Conservation (phyloP, 371 early-diverging fungal species). For the Apophysomyces variabilis region DNA sequence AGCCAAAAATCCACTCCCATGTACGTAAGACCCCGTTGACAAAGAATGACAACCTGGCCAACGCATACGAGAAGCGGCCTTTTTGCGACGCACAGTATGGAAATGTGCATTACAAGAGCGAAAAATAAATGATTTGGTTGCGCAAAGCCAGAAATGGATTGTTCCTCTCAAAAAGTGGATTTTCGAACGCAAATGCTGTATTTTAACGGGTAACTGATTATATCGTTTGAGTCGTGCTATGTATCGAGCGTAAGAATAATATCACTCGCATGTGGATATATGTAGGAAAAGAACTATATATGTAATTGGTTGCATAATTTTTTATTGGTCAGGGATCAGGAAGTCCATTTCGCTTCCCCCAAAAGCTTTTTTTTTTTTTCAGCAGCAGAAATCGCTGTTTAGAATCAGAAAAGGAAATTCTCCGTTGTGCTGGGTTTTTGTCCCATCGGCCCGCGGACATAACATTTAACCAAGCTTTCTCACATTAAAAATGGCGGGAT, state of each 20-base stretch:
- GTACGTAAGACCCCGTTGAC: slow-evolving; percentile 9
- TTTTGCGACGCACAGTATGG: not conserved
- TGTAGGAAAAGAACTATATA: no score
- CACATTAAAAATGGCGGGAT: not conserved
- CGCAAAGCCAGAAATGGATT: not conserved
- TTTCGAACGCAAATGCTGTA: not conserved
- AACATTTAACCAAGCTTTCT: not conserved
- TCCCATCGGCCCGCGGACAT: not conserved
- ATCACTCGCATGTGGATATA: no score
- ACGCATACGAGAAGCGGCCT: not conserved
- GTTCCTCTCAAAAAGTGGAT: not conserved
- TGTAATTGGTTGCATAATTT: no score
- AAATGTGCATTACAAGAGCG: not conserved
- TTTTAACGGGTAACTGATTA: no score
- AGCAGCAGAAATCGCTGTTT: no score
- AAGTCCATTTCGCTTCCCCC: no score
- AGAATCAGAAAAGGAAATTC: no score
- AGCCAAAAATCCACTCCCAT: not conserved
- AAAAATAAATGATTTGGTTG: not conserved
- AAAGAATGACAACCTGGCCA: slow-evolving; percentile 4
- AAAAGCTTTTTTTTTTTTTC: no score
- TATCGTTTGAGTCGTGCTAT: no score
- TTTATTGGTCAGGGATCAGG: no score
- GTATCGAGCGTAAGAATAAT: no score
- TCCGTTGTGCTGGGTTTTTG: slow-evolving; percentile 1